A percentile compares a stretch with the other conserved stretches of the same genome.
Evolutionary conservation across 2,329 filamentous ascomycete genomes (phyloP).

Genomic region (Trichoderma oligosporum): DNA sequence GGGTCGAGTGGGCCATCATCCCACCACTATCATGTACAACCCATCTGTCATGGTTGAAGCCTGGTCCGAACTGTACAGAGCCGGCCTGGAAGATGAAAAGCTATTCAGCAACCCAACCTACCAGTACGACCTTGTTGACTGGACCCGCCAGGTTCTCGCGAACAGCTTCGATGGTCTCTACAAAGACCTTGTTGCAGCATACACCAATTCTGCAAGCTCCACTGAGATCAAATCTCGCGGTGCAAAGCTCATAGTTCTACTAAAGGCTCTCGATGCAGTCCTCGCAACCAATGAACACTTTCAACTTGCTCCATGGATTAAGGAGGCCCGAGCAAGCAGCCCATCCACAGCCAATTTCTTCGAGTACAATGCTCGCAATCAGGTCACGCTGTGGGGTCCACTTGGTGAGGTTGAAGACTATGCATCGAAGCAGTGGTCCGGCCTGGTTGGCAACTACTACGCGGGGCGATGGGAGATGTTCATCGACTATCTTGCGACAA

Average conservation of each 20-base stretch:
- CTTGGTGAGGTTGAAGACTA: slow-evolving; percentile 47
- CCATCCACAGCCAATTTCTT: slow-evolving; percentile 34
- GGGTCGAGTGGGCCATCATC: slow-evolving; percentile 39
- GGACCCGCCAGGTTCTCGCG: slow-evolving; percentile 46
- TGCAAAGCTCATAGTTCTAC: slow-evolving; percentile 31
- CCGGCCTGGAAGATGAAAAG: slow-evolving; percentile 28
- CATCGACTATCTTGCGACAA: slow-evolving; percentile 35
- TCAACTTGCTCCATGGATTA: slow-evolving; percentile 40
- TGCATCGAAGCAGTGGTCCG: slow-evolving; percentile 47
- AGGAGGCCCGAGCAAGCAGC: slow-evolving; percentile 34
- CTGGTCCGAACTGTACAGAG: slow-evolving; percentile 39
- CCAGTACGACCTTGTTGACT: slow-evolving; percentile 46
- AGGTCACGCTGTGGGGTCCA: slow-evolving; percentile 50
- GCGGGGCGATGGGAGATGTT: slow-evolving; percentile 45
- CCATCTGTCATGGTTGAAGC: slow-evolving; percentile 35
- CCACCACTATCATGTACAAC: slow-evolving; percentile 42
- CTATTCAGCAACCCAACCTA: slow-evolving; percentile 43
- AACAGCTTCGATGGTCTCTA: slow-evolving; percentile 45
- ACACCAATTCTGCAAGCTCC: slow-evolving; percentile 20
- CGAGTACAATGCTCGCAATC: slow-evolving; percentile 46
- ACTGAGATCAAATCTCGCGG: slow-evolving; percentile 28
- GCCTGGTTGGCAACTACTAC: slow-evolving; percentile 46
- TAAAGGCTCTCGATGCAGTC: slow-evolving; percentile 39
- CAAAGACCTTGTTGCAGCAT: slow-evolving; percentile 34
- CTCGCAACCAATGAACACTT: slow-evolving; percentile 42